Evolutionary conservation across 495 filamentous ascomycete genomes (phyloP), one percentile per base, ranked within the genome.

Genomic region (Mycothermus thermophilus): DNA sequence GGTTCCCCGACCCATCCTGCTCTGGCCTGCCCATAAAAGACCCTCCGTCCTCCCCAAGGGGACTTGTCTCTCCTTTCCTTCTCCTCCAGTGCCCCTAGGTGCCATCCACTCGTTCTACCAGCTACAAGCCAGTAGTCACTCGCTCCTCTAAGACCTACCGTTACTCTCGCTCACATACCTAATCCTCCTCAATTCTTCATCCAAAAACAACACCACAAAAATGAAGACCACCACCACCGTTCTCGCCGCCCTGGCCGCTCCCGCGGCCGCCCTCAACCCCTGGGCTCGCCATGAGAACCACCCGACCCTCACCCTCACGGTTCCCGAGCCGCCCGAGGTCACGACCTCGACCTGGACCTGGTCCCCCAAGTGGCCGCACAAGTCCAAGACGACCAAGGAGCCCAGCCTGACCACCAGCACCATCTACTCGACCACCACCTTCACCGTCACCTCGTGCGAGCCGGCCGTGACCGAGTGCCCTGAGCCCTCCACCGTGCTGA

Each of bases 321-420:
- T 17, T 10, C 37, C 42, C 32, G n/a, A n/a, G n/a, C n/a, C n/a
- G n/a, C n/a, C n/a, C n/a, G n/a, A n/a, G n/a, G n/a, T n/a, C n/a
- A n/a, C n/a, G n/a, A n/a, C n/a, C n/a, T n/a, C n/a, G 16, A 20
- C 28, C 19, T 6, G 21, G 10, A 14, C 9, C 15, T 6, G 27
- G 24, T 15, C 30, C 29, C 2, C 17, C n/a, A n/a, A n/a, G n/a
- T n/a, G n/a, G n/a, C n/a, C n/a, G n/a, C n/a, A n/a, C n/a, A n/a
- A n/a, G n/a, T n/a, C n/a, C n/a, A n/a, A n/a, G n/a, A n/a, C n/a
- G n/a, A n/a, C n/a, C n/a, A n/a, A 24, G 29, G 22, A 24, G 10
- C 16, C 31, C n/a, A 38, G 47, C 32, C 49, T 48, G 51, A 57
- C 57, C 2, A 50, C 52, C 22, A 58, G 34, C 38, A 58, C 58